phyloP scores from a whole-genome alignment of 176 grass and related monocot genomes.

The Eleusine indica region DNA sequence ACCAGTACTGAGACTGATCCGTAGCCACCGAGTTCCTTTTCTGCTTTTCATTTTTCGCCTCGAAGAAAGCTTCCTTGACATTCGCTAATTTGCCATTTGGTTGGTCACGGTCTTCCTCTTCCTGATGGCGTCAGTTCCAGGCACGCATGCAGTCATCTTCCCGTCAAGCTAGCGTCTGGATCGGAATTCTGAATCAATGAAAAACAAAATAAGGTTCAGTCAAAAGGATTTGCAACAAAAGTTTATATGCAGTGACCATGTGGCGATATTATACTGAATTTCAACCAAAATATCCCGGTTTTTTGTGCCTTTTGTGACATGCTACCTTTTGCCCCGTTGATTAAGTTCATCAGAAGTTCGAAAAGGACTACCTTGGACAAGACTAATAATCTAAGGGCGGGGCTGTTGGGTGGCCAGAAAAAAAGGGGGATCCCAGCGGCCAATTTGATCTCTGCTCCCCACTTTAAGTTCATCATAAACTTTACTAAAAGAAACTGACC shows the following conservation, averaged over 20 bases:
- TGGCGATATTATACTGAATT: conserved; percentile 6
- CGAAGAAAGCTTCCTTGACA: background rate
- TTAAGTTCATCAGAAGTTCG: background rate
- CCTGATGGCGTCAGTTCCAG: conserved; percentile 32
- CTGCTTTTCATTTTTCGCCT: background rate
- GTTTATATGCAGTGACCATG: background rate
- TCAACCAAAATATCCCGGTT: background rate
- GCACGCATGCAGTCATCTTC: background rate
- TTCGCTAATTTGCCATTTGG: background rate
- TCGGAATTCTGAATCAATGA: background rate
- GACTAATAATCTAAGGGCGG: background rate
- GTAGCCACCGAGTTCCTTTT: background rate
- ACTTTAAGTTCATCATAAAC: background rate
- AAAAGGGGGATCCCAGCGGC: conserved; percentile 1
- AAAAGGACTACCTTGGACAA: background rate
- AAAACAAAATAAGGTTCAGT: background rate
- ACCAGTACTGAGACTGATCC: background rate
- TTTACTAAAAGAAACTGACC: background rate
- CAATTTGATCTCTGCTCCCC: conserved; percentile 17
- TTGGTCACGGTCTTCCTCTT: background rate
- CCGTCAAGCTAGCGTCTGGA: background rate
- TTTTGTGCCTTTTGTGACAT: background rate
- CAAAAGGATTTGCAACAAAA: background rate
- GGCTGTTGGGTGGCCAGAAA: conserved; percentile 29
- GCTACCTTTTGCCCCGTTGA: background rate